Percentiles rank a stretch among this genome's conserved stretches.
phyloP scores from a whole-genome alignment of 495 filamentous ascomycete genomes.

The Hypoxylon cercidicola region DNA sequence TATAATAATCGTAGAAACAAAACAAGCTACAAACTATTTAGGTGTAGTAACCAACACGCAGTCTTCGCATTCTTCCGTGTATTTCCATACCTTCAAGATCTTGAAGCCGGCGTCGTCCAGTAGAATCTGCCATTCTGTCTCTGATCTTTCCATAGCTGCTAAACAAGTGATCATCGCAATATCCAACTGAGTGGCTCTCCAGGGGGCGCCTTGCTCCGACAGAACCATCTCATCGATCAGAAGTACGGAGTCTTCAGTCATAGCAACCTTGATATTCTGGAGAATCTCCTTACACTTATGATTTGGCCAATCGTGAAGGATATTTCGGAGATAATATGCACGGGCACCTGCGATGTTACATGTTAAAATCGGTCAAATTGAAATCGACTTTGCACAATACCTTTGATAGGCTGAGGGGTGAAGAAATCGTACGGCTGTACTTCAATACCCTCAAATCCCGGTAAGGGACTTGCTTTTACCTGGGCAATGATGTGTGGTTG shows the following conservation, averaged over 20 bases:
- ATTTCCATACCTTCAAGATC: constrained; percentile 50
- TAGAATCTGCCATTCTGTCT: constrained; percentile 52
- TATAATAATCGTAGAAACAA: no score
- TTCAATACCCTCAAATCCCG: constrained; percentile 40
- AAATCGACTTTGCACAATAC: constrained; percentile 20
- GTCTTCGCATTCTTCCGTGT: constrained; percentile 42
- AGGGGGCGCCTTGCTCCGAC: constrained; percentile 49
- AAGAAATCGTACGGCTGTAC: constrained; percentile 61
- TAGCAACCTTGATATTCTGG: constrained; percentile 45
- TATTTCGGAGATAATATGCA: constrained; percentile 58
- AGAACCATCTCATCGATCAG: constrained; percentile 61
- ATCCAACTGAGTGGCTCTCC: constrained; percentile 54
- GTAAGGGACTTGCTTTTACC: constrained; percentile 25
- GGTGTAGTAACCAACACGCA: no score
- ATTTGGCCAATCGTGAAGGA: constrained; percentile 60
- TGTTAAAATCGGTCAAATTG: background rate
- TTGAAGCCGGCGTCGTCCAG: constrained; percentile 51
- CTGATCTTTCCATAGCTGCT: constrained; percentile 48
- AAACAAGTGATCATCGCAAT: constrained; percentile 54
- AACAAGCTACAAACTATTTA: no score
- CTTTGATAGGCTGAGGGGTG: constrained; percentile 59
- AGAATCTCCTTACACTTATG: constrained; percentile 53
- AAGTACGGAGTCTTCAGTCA: constrained; percentile 52
- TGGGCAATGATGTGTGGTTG: constrained; percentile 51
- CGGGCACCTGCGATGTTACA: constrained; percentile 48